Base-by-base conservation (phyloP, 192 early-diverging fungal genomes). In the Mortierella alpina region DNA sequence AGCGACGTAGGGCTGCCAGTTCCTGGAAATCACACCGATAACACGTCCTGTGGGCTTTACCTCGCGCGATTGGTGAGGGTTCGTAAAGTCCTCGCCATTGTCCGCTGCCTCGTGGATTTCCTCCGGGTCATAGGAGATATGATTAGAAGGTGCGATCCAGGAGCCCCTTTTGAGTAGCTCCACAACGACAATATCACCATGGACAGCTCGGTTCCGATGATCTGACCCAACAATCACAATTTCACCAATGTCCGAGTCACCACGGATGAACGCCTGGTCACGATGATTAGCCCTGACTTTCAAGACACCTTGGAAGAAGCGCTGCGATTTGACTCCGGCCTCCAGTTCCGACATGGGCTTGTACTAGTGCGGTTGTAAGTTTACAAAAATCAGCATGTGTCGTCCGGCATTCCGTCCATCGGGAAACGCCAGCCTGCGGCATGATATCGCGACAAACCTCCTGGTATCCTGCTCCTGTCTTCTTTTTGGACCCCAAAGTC, bases 1-100 rank as follows among this genome's bases (percentile, higher is more conserved):
- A 7, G 93, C 92, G 11, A 94, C 93, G 77, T 90, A 94, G 39
- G 91, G 86, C 49, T 92, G 86, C 93, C 93, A 94, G 59, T 88
- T 90, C 50, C 92, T 85, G 42, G 90, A 86, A 11, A 85, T 68
- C 9, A 94, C 73, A 10, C 89, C 91, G 1, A 94, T 87, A 1
- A 94, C 91, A 17, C 85, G 55, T 15, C 87, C 87, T 10, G 82
- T 85, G 5, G 86, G 86, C 39, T 82, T 82, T 15, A 82, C 49
- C n/a, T 74, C 80, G 4, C 57, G 50, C 7, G 41, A 20, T 12
- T 72, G 80, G 66, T 70, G 59, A 23, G 49, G 23, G 17, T 41
- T 63, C 5, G 72, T 52, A 22, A 14, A 22, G 39, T 75, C 68
- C 17, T 72, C 65, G 10, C 68, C 72, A 23, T 68, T 69, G 45